phyloP scores from a whole-genome alignment of 352 stramenopile genomes.

The Pythium angustatum region DNA sequence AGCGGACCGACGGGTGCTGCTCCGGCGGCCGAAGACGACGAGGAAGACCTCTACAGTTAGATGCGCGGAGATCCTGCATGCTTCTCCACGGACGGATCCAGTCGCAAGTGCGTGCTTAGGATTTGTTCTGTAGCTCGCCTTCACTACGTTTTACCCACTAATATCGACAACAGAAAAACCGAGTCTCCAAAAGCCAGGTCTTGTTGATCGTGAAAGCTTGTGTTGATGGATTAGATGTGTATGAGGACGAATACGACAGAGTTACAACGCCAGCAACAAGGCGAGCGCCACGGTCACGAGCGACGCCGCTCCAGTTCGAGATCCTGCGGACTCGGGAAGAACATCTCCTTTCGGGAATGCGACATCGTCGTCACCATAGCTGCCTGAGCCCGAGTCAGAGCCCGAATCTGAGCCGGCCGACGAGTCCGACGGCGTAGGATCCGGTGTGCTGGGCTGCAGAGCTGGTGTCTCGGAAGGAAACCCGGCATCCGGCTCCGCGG shows the following conservation, averaged over 20 bases:
- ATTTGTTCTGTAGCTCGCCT: constrained; percentile 12
- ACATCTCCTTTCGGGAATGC: neutral
- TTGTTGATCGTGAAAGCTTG: neutral
- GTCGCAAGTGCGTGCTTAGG: constrained; percentile 11
- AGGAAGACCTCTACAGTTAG: constrained; percentile 98
- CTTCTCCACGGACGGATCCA: neutral
- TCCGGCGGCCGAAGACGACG: constrained; percentile 88
- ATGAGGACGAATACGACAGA: neutral
- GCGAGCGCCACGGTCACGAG: neutral
- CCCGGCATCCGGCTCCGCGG: neutral
- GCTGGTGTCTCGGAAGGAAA: neutral
- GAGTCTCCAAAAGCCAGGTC: neutral
- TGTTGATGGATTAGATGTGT: neutral
- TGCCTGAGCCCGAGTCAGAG: constrained; percentile 1
- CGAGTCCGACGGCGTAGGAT: too few species aligned
- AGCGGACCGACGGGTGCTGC: constrained; percentile 44
- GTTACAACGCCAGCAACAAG: neutral
- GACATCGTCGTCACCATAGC: neutral
- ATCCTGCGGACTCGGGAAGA: neutral
- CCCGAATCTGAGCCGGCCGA: neutral
- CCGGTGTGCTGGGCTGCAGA: neutral
- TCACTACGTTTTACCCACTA: constrained; percentile 16
- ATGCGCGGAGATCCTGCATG: constrained; percentile 21
- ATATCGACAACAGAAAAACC: constrained; percentile 19
- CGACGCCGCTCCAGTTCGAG: neutral